Base-by-base conservation (phyloP, 2,329 filamentous ascomycete species). In the Dothideomycetes sp. region DNA sequence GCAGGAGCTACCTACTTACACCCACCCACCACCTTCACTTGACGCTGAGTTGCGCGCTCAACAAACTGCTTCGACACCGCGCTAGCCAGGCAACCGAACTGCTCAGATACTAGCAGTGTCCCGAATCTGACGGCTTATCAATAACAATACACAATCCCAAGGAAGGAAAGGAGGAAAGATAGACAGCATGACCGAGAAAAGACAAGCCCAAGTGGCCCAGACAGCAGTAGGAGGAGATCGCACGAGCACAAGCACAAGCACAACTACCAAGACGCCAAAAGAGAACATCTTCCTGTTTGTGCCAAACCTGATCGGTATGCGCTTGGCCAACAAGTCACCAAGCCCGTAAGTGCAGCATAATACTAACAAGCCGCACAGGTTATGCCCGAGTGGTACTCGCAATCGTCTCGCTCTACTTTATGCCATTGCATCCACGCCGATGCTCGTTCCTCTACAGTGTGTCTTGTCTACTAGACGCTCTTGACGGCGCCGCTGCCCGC, bases 381-480 rank as follows among this genome's bases (percentile, higher is more conserved):
- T 71, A 71, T 55, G 60, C 58, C 33, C 68, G 69, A 42, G 62
- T 72, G 51, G 57, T 72, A 35, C 66, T 72, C 51, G 87, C 88
- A 53, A 69, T 95, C 55, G 85, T 84, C 33, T 95, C 91, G 19
- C 79, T 98, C 51, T 94, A 96, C 70, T 98, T 95, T 70, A 98
- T 98, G 91, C 89, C 91, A 37, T 77, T 96, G 40, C 91, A 98
- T 63, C 89, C 89, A n/a, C 82, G 89, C 55, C 94, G 88, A 25
- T 96, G 89, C 68, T 88, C 84, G 45, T 64, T 88, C 35, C 77
- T 93, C 41, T 98, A 98, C 72, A 89, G 81, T 59, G 69, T 98
- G 45, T 96, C 89, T 18, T 96, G 91, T 62, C 76, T 96, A 31
- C 82, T 98, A 50, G 91, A 98, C 61, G 91, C 89, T 32, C 76